Percentiles rank a stretch among this genome's conserved stretches.
These are phyloP conservation scores for Yamadazyma sp. DNA, from an alignment of 1,139 yeast genomes.

Conservation along the genomic window DNA sequence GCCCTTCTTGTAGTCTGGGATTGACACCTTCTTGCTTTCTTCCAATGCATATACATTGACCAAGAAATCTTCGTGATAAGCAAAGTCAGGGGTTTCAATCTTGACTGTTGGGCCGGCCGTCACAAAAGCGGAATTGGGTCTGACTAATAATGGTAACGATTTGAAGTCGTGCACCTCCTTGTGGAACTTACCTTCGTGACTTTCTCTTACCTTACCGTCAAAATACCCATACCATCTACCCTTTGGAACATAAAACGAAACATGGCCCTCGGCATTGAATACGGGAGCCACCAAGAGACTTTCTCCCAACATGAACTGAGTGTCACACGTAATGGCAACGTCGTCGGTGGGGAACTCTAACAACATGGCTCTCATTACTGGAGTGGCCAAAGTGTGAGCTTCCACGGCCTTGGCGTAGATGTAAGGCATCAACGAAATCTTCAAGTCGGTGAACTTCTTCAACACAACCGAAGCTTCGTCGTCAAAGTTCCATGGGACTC, in stretches of 20 bases:
- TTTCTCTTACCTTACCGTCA: conserved; percentile 27
- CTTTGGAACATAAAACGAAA: conserved; percentile 28
- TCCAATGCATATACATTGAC: conserved; percentile 19
- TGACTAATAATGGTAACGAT: conserved; percentile 32
- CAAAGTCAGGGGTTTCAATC: conserved; percentile 22
- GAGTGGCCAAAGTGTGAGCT: conserved; percentile 27
- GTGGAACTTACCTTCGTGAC: conserved; percentile 25
- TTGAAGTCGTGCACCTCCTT: conserved; percentile 29
- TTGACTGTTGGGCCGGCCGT: conserved; percentile 20
- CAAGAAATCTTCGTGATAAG: conserved; percentile 21
- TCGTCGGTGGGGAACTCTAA: conserved; percentile 30
- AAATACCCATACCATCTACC: conserved; percentile 36
- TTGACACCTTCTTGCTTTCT: conserved; percentile 13
- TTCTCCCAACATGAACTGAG: conserved; percentile 36
- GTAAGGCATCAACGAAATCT: conserved; percentile 34
- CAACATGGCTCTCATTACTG: conserved; percentile 33
- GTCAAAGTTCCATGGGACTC: conserved; percentile 41
- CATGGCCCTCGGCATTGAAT: conserved; percentile 31
- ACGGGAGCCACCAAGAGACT: conserved; percentile 35
- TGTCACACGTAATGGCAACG: conserved; percentile 25
- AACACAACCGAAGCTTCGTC: conserved; percentile 35
- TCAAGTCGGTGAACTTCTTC: conserved; percentile 32
- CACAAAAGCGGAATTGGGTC: conserved; percentile 27
- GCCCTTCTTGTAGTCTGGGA: conserved; percentile 23
- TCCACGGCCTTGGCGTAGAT: conserved; percentile 27